Evolutionary conservation across 805 yeast genomes (phyloP).

Genomic region (Cyberlindnera bimundalis): DNA sequence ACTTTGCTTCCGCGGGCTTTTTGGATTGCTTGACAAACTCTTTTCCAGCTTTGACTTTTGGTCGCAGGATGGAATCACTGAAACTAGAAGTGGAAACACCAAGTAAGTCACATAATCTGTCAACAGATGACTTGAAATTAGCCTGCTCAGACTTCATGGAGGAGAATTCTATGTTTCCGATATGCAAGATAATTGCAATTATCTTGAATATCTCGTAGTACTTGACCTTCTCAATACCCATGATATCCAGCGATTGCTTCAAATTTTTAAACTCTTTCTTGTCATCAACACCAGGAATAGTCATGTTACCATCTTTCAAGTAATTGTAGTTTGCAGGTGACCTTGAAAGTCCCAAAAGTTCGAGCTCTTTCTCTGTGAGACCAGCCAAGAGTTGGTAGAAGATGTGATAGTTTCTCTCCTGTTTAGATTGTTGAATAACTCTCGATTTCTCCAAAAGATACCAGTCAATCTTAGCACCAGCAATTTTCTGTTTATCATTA

Average conservation of each 20-base stretch:
- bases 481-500: slow-evolving; percentile 55
- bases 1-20: slow-evolving; percentile 74
- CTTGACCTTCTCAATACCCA: slow-evolving; percentile 63
- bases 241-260: slow-evolving; percentile 60
- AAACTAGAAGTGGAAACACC: slow-evolving; percentile 58
- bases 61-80: slow-evolving; percentile 60
- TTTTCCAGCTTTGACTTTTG: slow-evolving; percentile 87
- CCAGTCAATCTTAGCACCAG: slow-evolving; percentile 94
- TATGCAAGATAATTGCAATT: slow-evolving; percentile 72
- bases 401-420: slow-evolving; percentile 90
- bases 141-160: slow-evolving; percentile 78
- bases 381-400: slow-evolving; percentile 86
- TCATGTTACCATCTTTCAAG: slow-evolving; percentile 48
- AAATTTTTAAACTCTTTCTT: slow-evolving; percentile 60
- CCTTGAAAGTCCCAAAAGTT: slow-evolving; percentile 41
- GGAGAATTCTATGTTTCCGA: slow-evolving; percentile 80
- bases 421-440: slow-evolving; percentile 67
- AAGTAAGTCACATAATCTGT: slow-evolving; percentile 53
- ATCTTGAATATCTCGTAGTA: slow-evolving; percentile 56
- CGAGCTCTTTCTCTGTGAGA: slow-evolving; percentile 46
- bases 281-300: slow-evolving; percentile 77
- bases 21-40: slow-evolving; percentile 81
- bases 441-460: slow-evolving; percentile 91
- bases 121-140: slow-evolving; percentile 48
- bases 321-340: slow-evolving; percentile 47